Conservation (phyloP, 2,329 filamentous ascomycete species). For the Colletotrichum spinosum region DNA sequence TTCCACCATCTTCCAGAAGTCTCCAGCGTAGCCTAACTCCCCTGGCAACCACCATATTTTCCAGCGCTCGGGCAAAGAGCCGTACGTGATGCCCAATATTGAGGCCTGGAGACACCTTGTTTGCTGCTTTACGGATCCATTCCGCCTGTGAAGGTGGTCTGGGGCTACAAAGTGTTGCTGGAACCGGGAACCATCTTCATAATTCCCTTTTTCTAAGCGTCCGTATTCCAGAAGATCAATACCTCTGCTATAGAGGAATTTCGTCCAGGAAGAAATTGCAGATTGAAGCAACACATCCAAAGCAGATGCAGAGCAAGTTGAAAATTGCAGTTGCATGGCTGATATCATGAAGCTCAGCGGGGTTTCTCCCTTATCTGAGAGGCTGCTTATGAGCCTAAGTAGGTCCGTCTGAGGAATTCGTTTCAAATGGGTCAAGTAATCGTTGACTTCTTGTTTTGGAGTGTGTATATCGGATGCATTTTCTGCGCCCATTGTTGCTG, state of each 20-base stretch:
- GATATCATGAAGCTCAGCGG: no score
- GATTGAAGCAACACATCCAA: not conserved
- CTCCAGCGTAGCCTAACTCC: slow-evolving; percentile 4
- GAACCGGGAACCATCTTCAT: not conserved
- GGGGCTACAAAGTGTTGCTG: no score
- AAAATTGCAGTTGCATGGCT: no score
- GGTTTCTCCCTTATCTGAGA: no score
- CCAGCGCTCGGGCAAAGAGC: slow-evolving; percentile 2
- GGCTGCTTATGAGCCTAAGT: no score
- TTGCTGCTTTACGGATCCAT: no score
- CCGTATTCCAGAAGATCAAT: slow-evolving; percentile 43
- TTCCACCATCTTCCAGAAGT: slow-evolving; percentile 21
- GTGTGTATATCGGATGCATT: not conserved
- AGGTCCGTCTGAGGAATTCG: no score
- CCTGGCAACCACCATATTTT: slow-evolving; percentile 16
- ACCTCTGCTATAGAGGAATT: not conserved
- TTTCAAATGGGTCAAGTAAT: no score
- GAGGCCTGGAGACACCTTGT: rapidly evolving
- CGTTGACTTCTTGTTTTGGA: no score
- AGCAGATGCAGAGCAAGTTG: no score
- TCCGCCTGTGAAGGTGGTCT: rapidly evolving
- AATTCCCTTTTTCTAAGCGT: slow-evolving; percentile 19
- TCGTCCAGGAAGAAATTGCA: not conserved
- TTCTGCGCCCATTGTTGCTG: not conserved
- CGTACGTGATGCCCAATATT: slow-evolving; percentile 16